A percentile compares a stretch with the other conserved stretches of the same genome.
These are phyloP conservation scores for Lachnellula occidentalis DNA, from an alignment of 2,329 filamentous ascomycete species.

Conservation along the genomic window DNA sequence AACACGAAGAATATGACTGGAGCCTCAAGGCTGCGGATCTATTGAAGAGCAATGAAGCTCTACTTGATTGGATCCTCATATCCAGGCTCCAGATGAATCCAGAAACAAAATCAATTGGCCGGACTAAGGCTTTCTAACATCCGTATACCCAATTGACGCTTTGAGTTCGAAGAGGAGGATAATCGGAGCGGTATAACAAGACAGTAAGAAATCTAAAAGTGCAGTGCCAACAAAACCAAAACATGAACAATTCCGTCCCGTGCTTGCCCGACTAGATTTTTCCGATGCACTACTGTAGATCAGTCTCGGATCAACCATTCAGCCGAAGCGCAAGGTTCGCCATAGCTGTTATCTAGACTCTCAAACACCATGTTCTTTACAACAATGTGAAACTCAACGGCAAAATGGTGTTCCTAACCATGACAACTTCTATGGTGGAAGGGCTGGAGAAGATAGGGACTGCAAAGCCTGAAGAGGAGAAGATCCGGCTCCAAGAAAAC, in stretches of 20 bases:
- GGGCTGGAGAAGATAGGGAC: slow-evolving; percentile 42
- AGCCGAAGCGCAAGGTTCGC: slow-evolving; percentile 5
- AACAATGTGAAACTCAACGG: slow-evolving; percentile 7
- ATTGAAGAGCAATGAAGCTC: slow-evolving; percentile 43
- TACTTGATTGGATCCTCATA: slow-evolving; percentile 49
- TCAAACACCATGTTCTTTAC: background rate
- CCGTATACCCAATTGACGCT: background rate
- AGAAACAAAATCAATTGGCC: slow-evolving; percentile 3
- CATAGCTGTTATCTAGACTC: slow-evolving; percentile 7
- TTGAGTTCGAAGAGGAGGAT: background rate
- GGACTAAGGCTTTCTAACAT: background rate
- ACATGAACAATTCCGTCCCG: slow-evolving; percentile 12
- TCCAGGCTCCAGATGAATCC: slow-evolving; percentile 11
- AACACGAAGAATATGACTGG: slow-evolving; percentile 36
- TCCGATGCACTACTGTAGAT: slow-evolving; percentile 20
- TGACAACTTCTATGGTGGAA: slow-evolving; percentile 63
- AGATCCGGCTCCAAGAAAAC: background rate
- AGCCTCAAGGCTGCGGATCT: slow-evolving; percentile 33
- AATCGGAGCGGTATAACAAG: background rate
- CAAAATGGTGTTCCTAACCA: slow-evolving; percentile 71
- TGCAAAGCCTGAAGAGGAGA: background rate
- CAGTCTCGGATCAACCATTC: slow-evolving; percentile 13
- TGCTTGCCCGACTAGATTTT: slow-evolving; percentile 21
- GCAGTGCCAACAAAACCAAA: background rate
- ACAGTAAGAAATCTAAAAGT: background rate